Conservation (phyloP, 441 rosid genomes). For the Erodium trifolium region DNA sequence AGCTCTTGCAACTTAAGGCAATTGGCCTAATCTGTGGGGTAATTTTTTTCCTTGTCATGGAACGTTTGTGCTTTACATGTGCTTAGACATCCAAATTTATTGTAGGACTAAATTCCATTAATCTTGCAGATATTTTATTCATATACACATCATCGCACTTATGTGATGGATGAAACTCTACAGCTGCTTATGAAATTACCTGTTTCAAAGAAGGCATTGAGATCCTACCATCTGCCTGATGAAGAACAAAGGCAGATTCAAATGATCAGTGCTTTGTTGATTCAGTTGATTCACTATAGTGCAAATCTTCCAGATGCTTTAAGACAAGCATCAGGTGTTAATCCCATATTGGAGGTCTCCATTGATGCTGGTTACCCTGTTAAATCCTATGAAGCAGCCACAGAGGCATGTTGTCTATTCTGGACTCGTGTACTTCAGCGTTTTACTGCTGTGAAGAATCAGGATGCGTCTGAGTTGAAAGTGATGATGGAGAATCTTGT, state of each 20-base stretch:
- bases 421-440: constrained; percentile 98
- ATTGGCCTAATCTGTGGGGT: constrained; percentile 83
- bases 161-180: constrained; percentile 78
- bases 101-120: constrained; percentile 10
- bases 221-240: constrained; percentile 90
- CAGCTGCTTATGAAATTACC: constrained; percentile 91
- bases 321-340: constrained; percentile 54
- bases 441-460: constrained; percentile 69
- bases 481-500: constrained; percentile 88
- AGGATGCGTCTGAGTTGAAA: constrained; percentile 94
- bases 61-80: constrained; percentile 15
- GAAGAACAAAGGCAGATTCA: constrained; percentile 99
- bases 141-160: constrained; percentile 73
- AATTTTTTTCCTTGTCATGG: constrained; percentile 20
- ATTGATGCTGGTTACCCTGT: constrained; percentile 60
- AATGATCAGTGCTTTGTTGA: constrained; percentile 85
- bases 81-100: constrained; percentile 5
- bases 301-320: constrained; percentile 82
- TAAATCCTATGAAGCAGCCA: constrained; percentile 75
- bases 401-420: constrained; percentile 89
- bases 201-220: constrained; percentile 63
- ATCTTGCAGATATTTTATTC: constrained; percentile 76
- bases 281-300: constrained; percentile 91
- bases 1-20: constrained; percentile 92
- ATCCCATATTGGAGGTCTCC: constrained; percentile 52